Conservation (phyloP, 106 monocot species). For the Dendrobium catenatum region DNA sequence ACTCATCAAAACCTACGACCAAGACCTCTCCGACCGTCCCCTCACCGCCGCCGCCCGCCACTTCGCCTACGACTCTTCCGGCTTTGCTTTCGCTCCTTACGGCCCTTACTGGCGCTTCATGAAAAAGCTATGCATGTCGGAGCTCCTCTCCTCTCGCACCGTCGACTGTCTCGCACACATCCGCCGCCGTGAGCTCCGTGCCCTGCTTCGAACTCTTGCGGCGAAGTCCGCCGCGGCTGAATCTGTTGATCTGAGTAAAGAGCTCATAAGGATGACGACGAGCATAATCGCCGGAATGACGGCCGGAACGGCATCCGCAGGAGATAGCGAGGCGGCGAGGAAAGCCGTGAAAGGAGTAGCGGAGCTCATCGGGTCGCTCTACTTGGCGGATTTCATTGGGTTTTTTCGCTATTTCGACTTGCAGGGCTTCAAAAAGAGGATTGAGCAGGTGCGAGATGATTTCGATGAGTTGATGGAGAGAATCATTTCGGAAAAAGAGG, state of each 20-base stretch:
- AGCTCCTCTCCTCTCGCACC: not conserved
- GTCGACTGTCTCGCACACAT: not conserved
- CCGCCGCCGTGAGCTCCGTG: constrained; percentile 4
- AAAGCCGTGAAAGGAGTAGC: constrained; percentile 22
- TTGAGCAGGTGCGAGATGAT: not conserved
- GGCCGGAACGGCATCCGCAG: not conserved
- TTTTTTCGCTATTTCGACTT: too few species aligned
- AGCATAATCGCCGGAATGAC: not conserved
- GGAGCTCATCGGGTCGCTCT: too few species aligned
- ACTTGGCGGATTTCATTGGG: too few species aligned
- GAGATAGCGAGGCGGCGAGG: constrained; percentile 27
- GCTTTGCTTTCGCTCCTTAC: not conserved
- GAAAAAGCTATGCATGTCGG: not conserved
- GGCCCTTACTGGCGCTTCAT: constrained; percentile 11
- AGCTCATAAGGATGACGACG: not conserved
- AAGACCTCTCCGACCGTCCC: constrained; percentile 8
- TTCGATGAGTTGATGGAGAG: not conserved
- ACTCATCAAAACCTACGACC: constrained; percentile 7
- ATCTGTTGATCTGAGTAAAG: too few species aligned
- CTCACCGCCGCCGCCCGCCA: not conserved
- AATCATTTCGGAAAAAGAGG: constrained; percentile 4
- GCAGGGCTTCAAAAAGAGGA: too few species aligned
- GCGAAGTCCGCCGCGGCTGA: too few species aligned
- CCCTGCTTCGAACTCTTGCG: not conserved
- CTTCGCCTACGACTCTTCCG: not conserved